These are phyloP conservation scores for Ceriops zippeliana DNA, from an alignment of 345 rosid species.

Conservation along the genomic window DNA sequence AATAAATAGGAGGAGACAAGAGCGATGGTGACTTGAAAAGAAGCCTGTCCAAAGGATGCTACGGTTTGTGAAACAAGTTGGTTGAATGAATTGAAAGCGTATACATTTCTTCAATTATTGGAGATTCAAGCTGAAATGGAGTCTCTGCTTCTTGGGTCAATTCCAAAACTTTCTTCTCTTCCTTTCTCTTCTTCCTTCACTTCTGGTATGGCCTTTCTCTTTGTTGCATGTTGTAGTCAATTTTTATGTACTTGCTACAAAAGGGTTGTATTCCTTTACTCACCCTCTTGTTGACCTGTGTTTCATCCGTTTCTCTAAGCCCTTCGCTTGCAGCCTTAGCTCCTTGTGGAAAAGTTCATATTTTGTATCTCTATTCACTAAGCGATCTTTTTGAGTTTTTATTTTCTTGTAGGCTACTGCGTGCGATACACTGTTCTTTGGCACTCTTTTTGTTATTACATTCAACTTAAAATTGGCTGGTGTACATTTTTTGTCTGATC, in stretches of 20 bases:
- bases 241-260: background rate
- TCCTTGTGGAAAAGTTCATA: background rate
- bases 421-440: too few relatives aligned
- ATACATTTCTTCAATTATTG: too few relatives aligned
- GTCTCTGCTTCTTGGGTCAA: conserved; percentile 44
- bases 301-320: too few relatives aligned
- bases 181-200: conserved; percentile 21
- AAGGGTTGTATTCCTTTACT: too few relatives aligned
- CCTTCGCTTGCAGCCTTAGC: background rate
- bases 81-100: too few relatives aligned
- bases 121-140: conserved; percentile 37
- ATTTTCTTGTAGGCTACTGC: too few relatives aligned
- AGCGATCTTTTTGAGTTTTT: too few relatives aligned
- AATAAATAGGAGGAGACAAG: too few relatives aligned
- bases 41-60: too few relatives aligned
- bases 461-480: background rate
- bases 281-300: too few relatives aligned
- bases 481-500: conserved; percentile 10
- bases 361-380: background rate
- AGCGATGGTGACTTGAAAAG: too few relatives aligned
- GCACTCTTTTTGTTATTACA: background rate
- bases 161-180: conserved; percentile 18
- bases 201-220: conserved; percentile 34
- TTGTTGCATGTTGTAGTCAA: background rate
- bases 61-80: too few relatives aligned